These are phyloP conservation scores for Talaromyces sp. DNA, from an alignment of 2,329 filamentous ascomycete genomes.

Conservation along the genomic window DNA sequence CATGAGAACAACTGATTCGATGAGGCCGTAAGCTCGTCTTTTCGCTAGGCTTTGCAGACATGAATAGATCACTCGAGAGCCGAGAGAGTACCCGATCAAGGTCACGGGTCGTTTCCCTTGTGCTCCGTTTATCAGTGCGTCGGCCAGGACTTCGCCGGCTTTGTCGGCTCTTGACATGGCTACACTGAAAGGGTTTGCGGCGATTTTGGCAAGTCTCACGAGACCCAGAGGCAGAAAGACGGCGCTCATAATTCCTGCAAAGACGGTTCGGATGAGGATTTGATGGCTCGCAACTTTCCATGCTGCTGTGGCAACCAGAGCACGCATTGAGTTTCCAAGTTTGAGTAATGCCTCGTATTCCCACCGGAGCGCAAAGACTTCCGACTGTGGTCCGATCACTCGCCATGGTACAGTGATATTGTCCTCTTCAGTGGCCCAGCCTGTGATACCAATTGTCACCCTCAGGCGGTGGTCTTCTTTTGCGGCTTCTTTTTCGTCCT, in stretches of 20 bases:
- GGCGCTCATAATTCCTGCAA: constrained; percentile 61
- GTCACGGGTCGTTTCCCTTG: constrained; percentile 80
- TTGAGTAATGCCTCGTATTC: constrained; percentile 74
- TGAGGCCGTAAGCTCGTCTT: constrained; percentile 73
- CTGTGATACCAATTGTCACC: constrained; percentile 77
- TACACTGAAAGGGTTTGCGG: constrained; percentile 80
- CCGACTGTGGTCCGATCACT: constrained; percentile 66
- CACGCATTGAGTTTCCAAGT: constrained; percentile 72
- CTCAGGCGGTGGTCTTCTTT: constrained; percentile 64
- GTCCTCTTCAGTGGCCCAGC: constrained; percentile 71
- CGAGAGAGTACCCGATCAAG: constrained; percentile 76
- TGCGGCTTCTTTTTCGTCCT: constrained; percentile 39
- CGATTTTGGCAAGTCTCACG: constrained; percentile 61
- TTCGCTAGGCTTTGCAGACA: constrained; percentile 75
- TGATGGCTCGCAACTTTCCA: constrained; percentile 71
- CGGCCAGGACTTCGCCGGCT: constrained; percentile 73
- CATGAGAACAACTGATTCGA: constrained; percentile 80
- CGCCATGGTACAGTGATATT: constrained; percentile 77
- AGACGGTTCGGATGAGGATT: constrained; percentile 68
- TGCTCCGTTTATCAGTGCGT: constrained; percentile 75
- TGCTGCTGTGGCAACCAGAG: constrained; percentile 73
- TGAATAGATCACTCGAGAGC: constrained; percentile 75
- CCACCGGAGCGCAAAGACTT: constrained; percentile 80
- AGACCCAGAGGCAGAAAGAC: constrained; percentile 69
- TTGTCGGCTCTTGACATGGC: constrained; percentile 75